Evolutionary conservation across 1,139 yeast genomes (phyloP), one percentile per base, ranked within the genome.

Genomic region (Kazachstania sp.): DNA sequence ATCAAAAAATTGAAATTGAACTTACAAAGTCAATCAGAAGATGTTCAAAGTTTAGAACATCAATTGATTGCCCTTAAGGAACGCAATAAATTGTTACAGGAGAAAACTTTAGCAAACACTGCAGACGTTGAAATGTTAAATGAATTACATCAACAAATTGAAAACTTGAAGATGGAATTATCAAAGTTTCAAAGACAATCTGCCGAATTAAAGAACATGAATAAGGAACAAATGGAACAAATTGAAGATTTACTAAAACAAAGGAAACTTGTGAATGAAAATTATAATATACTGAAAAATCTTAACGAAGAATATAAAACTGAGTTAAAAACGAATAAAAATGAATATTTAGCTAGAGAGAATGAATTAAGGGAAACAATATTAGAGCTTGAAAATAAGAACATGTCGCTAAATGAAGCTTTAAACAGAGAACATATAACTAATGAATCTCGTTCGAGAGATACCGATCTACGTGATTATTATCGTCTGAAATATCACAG

Each of bases 401-500:
- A 34, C 7, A 19, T 42, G 16, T 28, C 30, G 5, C 18, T 41
- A 6, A 45, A 35, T 16, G 41, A 35, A 13, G 11, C 36, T 4
- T 35, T 43, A 7, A 43, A 40, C n/a, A 39, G 44, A 31, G 48
- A 45, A 32, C 34, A 34, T 8, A 3, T n/a, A 11, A 9, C 20
- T 6, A 45, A 40, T 36, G 37, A 37, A n/a, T 35, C 44, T 7
- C 40, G 44, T 9, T 34, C 37, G 2, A 45, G 37, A 19, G 45
- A 45, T 26, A 48, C 44, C 30, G 62, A 60, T 46, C 53, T 53
- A 26, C 47, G 56, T n/a, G 65, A 62, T 48, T 62, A 57, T 47
- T 63, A 63, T 45, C 59, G 57, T 37, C 49, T 63, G 34, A 60
- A 58, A 43, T 64, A 61, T 38, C 54, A 61, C 45, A 54, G 49